phyloP scores from a whole-genome alignment of 2,329 filamentous ascomycete species.

The Monosporascus sp. region DNA sequence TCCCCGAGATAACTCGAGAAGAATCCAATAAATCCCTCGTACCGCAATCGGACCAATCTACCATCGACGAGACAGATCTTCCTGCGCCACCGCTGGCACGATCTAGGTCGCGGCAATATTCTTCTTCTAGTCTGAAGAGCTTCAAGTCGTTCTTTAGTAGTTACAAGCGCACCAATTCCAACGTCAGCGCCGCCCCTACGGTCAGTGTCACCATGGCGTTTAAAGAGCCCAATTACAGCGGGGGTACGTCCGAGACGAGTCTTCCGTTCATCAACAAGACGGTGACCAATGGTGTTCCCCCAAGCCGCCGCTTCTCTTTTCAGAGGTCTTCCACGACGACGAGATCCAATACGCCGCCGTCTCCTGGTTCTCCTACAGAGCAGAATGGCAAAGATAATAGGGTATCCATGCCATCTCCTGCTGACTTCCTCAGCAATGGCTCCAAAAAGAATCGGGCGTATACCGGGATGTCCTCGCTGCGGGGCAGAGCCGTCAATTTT shows the following conservation, averaged over 20 bases:
- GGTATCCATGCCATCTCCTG: conserved; percentile 32
- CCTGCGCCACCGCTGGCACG: background rate
- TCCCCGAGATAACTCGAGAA: background rate
- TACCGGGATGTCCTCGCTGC: conserved; percentile 43
- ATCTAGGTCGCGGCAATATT: conserved; percentile 12
- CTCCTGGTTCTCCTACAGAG: conserved; percentile 25
- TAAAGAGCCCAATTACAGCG: conserved; percentile 19
- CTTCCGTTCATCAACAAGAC: conserved; percentile 16
- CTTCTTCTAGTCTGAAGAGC: conserved; percentile 18
- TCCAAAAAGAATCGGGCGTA: conserved; percentile 47
- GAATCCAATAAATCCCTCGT: background rate
- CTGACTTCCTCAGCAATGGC: conserved; percentile 39
- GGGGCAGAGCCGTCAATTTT: conserved; percentile 43
- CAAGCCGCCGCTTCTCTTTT: conserved; percentile 27
- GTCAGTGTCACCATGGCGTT: conserved; percentile 11
- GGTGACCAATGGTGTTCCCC: conserved; percentile 7
- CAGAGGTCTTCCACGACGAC: conserved; percentile 23
- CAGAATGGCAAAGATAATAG: conserved; percentile 20
- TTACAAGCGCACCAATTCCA: conserved; percentile 22
- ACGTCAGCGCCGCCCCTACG: conserved; percentile 8
- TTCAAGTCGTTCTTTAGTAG: conserved; percentile 20
- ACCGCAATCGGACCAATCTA: background rate
- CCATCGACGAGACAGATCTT: background rate
- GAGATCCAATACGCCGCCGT: conserved; percentile 29
- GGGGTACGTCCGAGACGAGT: conserved; percentile 18